Evolutionary conservation across 345 rosid species (phyloP).

Genomic region (Bretschneidera sinensis): DNA sequence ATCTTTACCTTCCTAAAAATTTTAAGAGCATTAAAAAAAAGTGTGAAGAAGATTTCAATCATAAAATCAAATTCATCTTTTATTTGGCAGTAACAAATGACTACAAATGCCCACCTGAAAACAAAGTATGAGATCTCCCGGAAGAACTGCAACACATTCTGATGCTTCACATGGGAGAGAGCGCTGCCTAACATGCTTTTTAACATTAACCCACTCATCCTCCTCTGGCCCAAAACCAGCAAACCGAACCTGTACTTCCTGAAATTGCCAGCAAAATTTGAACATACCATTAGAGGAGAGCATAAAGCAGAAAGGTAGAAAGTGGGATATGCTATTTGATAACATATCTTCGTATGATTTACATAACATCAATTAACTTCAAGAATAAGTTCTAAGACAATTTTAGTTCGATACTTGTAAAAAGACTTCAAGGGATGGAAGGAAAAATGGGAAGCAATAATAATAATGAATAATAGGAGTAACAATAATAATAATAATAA

Average conservation of each 20-base stretch:
- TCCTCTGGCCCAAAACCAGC: conserved; percentile 94
- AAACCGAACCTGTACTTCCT: conserved; percentile 95
- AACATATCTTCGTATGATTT: not conserved
- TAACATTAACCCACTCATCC: conserved; percentile 93
- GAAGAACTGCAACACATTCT: conserved; percentile 98
- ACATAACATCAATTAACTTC: not conserved
- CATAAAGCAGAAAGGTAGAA: not conserved
- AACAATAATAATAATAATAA: too few species aligned
- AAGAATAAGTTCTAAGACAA: not conserved
- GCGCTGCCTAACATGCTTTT: conserved; percentile 78
- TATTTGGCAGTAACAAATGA: conserved; percentile 3
- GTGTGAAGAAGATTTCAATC: not conserved
- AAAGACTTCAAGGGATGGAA: not conserved
- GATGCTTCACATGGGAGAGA: conserved; percentile 99
- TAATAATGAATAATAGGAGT: too few species aligned
- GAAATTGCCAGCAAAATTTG: conserved; percentile 29
- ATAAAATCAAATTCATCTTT: conserved; percentile 1
- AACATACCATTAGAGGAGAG: not conserved
- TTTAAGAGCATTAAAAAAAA: conserved; percentile 9
- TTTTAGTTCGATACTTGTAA: not conserved
- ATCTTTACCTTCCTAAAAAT: conserved; percentile 92
- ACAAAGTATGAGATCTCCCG: conserved; percentile 95
- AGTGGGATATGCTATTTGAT: not conserved
- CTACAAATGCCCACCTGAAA: conserved; percentile 70
- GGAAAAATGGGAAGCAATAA: too few species aligned